Evolutionary conservation across 176 grass and related monocot species (phyloP).

Genomic region (Musa acuminata): DNA sequence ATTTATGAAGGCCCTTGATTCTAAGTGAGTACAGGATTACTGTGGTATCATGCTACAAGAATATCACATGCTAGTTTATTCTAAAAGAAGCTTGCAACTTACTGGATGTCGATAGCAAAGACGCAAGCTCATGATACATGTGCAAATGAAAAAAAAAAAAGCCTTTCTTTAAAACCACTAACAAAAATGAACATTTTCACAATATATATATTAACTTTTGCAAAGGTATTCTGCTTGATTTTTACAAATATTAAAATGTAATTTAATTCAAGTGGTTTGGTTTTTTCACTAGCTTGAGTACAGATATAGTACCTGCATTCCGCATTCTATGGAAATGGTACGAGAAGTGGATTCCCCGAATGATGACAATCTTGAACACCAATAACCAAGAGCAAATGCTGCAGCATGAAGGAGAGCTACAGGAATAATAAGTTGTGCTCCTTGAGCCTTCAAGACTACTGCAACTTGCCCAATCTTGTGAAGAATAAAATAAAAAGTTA

Average conservation of each 20-base stretch:
- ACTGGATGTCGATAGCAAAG: not conserved
- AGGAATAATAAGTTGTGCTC: conserved; percentile 70
- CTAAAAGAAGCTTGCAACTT: not conserved
- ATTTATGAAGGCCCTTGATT: not conserved
- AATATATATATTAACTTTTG: too few relatives aligned
- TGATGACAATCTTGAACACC: conserved; percentile 42
- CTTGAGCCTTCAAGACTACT: conserved; percentile 78
- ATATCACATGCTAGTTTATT: not conserved
- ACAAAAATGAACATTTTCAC: too few relatives aligned
- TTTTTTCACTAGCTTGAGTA: not conserved
- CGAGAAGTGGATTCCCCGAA: conserved; percentile 94
- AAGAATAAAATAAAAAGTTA: conserved; percentile 20
- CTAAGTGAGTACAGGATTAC: not conserved
- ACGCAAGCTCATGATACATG: not conserved
- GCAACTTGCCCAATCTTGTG: conserved; percentile 89
- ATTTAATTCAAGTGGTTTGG: not conserved
- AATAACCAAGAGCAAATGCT: conserved; percentile 91
- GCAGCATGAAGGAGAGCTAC: conserved; percentile 68
- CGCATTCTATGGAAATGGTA: conserved; percentile 94
- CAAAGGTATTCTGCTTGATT: too few relatives aligned
- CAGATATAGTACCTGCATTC: conserved; percentile 67
- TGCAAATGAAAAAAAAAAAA: too few relatives aligned
- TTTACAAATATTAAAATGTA: too few relatives aligned
- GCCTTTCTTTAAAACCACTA: too few relatives aligned
- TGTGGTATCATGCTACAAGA: not conserved